Percentiles rank a stretch among this genome's conserved stretches.
Evolutionary conservation across 1,284 basidiomycete species (phyloP).

Genomic region (Coriolopsis trogii): DNA sequence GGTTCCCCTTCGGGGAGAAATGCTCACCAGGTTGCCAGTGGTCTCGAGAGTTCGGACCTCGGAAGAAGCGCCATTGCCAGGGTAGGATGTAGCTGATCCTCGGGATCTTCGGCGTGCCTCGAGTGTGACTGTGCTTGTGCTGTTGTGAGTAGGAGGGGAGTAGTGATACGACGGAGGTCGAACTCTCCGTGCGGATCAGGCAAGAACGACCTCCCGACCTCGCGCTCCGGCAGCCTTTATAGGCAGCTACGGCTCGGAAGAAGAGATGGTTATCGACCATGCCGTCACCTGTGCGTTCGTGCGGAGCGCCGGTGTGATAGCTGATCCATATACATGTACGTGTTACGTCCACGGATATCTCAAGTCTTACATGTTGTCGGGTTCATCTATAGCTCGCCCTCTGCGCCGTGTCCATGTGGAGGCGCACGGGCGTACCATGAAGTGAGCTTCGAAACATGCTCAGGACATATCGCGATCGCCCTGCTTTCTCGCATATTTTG

Average conservation of each 20-base stretch:
- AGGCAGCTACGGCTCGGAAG: constrained; percentile 4
- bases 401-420: too few species aligned
- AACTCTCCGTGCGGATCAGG: constrained; percentile 12
- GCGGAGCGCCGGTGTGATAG: constrained; percentile 14
- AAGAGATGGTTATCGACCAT: constrained; percentile 12
- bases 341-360: not conserved
- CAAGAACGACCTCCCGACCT: constrained; percentile 8
- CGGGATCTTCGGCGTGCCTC: constrained; percentile 20
- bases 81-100: constrained; percentile 18
- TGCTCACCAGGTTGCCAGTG: too few species aligned
- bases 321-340: constrained; percentile 7
- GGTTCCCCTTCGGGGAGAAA: constrained; percentile 1
- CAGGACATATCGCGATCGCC: constrained; percentile 6
- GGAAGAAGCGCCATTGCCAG: constrained; percentile 12
- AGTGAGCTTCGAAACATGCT: too few species aligned
- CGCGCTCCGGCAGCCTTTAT: constrained; percentile 10
- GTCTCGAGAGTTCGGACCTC: too few species aligned
- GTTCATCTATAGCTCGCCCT: too few species aligned
- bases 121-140: constrained; percentile 3
- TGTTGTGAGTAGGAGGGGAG: constrained; percentile 17
- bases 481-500: constrained; percentile 4
- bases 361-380: too few species aligned
- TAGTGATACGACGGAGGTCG: constrained; percentile 5
- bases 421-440: too few species aligned
- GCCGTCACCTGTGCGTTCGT: constrained; percentile 1